phyloP scores from a whole-genome alignment of 1,284 basidiomycete species.

The Leccinum subspadiceum region DNA sequence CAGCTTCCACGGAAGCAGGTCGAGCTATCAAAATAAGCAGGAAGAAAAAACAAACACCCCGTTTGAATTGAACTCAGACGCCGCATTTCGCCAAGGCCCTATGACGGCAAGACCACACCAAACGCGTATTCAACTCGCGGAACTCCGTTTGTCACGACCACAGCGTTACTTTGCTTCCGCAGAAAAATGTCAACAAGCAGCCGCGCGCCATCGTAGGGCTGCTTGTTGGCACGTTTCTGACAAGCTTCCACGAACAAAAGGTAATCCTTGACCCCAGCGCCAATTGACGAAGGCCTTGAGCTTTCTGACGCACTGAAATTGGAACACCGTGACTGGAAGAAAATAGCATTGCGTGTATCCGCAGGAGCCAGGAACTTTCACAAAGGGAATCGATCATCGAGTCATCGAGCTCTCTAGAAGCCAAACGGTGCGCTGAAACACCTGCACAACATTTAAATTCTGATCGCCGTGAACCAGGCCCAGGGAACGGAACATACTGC shows the following conservation, averaged over 20 bases:
- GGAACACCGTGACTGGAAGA: slow-evolving; percentile 1
- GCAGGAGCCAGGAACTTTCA: background rate
- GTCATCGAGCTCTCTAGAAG: background rate
- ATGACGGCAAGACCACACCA: slow-evolving; percentile 31
- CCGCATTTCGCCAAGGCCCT: slow-evolving; percentile 20
- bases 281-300: slow-evolving; percentile 4
- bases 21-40: slow-evolving; percentile 1
- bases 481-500: slow-evolving; percentile 6
- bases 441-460: background rate
- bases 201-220: background rate
- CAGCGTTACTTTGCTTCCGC: slow-evolving; percentile 20
- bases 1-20: slow-evolving; percentile 2
- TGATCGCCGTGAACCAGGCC: slow-evolving; percentile 1
- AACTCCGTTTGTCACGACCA: slow-evolving; percentile 19
- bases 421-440: slow-evolving; percentile 6
- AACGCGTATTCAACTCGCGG: slow-evolving; percentile 21
- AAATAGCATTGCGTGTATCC: background rate
- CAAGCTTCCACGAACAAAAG: slow-evolving; percentile 6
- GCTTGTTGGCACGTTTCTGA: slow-evolving; percentile 1
- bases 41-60: slow-evolving; percentile 1
- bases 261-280: background rate
- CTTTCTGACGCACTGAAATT: slow-evolving; percentile 12
- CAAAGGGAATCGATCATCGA: background rate
- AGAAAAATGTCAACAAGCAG: slow-evolving; percentile 4
- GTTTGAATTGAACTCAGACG: slow-evolving; percentile 21